Evolutionary conservation across 371 early-diverging fungal species (phyloP).

Genomic region (Rhizopus sp.): DNA sequence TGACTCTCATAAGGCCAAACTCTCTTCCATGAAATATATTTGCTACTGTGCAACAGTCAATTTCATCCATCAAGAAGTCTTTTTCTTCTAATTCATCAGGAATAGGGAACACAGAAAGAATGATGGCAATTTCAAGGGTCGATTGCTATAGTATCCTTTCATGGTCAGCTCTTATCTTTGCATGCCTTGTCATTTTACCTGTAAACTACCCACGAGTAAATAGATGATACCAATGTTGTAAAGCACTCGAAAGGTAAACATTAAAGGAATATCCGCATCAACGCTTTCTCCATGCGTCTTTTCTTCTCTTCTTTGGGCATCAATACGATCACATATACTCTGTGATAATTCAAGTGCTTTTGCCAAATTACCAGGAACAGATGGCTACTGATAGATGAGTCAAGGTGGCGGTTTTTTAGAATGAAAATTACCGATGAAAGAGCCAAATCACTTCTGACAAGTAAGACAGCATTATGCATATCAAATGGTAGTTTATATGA

Average conservation of each 20-base stretch:
- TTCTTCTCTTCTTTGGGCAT: conserved; percentile 41
- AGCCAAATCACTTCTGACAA: conserved; percentile 46
- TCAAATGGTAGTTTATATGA: conserved; percentile 46
- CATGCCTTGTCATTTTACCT: conserved; percentile 25
- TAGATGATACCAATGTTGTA: conserved; percentile 53
- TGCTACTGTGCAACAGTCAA: conserved; percentile 38
- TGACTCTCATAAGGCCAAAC: conserved; percentile 52
- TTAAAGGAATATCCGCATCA: conserved; percentile 51
- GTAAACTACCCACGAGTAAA: conserved; percentile 48
- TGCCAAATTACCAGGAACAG: conserved; percentile 46
- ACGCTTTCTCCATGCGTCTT: conserved; percentile 21
- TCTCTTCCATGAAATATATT: conserved; percentile 44
- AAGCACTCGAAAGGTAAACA: conserved; percentile 53
- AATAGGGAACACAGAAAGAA: conserved; percentile 51
- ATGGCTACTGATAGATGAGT: conserved; percentile 28
- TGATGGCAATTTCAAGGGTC: conserved; percentile 50
- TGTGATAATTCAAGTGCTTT: conserved; percentile 48
- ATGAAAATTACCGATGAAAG: conserved; percentile 38
- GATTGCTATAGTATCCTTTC: conserved; percentile 35
- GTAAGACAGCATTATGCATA: conserved; percentile 43
- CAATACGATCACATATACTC: conserved; percentile 49
- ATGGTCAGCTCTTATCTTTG: background rate
- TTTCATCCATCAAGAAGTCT: conserved; percentile 44
- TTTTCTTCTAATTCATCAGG: conserved; percentile 38
- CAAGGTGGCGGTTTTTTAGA: background rate